A percentile compares a stretch with the other conserved stretches of the same genome.
Conservation (phyloP, 768 basidiomycete species). For the Filobasidium floriforme region DNA sequence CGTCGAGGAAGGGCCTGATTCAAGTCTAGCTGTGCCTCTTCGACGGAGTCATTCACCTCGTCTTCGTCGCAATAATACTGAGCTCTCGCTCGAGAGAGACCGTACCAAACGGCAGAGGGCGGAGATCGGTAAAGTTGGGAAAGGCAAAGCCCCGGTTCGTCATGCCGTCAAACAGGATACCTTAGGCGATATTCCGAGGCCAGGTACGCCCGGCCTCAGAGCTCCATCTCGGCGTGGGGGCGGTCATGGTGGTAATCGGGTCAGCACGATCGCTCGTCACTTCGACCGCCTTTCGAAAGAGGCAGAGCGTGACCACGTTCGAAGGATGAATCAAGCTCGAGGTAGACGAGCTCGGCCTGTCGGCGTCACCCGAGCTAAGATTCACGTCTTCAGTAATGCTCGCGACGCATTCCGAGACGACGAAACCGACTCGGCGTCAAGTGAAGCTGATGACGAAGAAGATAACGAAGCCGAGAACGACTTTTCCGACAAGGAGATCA, state of each 20-base stretch:
- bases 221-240: slow-evolving; percentile 49
- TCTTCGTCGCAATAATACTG: neutral
- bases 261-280: slow-evolving; percentile 79
- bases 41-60: neutral
- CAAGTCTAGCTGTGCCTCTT: neutral
- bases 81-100: neutral
- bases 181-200: neutral
- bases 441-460: slow-evolving; percentile 63
- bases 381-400: slow-evolving; percentile 79
- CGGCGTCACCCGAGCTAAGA: slow-evolving; percentile 75
- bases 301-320: slow-evolving; percentile 53
- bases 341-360: slow-evolving; percentile 84
- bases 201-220: neutral
- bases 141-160: slow-evolving; percentile 36
- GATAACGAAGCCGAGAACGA: slow-evolving; percentile 53
- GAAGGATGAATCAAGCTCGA: slow-evolving; percentile 73
- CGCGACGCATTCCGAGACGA: slow-evolving; percentile 82
- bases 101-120: slow-evolving; percentile 1
- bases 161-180: neutral
- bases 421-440: slow-evolving; percentile 49
- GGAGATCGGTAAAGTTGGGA: slow-evolving; percentile 28
- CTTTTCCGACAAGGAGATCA: slow-evolving; percentile 17
- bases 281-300: slow-evolving; percentile 67
- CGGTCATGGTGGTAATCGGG: slow-evolving; percentile 58
- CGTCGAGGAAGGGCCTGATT: neutral